These are phyloP conservation scores for Nothophytophthora sp. DNA, from an alignment of 352 stramenopile species.

Conservation along the genomic window DNA sequence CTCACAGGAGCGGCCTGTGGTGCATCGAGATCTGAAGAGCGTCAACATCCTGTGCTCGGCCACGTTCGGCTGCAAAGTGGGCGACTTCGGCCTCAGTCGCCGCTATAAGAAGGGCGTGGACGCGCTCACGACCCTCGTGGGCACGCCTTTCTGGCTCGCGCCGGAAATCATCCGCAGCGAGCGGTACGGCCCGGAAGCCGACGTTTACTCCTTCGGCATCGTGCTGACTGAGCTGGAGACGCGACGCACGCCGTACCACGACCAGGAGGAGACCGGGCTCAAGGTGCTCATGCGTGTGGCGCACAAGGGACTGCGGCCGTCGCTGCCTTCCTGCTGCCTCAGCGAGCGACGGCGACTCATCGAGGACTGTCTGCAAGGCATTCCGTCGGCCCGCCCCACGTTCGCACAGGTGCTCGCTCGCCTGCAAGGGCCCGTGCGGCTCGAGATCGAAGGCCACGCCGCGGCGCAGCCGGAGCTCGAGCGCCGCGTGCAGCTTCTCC, in stretches of 20 bases:
- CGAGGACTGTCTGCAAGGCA: conserved; percentile 76
- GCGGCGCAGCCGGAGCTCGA: no score
- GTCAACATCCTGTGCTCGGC: conserved; percentile 89
- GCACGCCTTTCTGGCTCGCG: conserved; percentile 81
- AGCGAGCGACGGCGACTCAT: conserved; percentile 80
- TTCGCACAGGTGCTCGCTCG: no score
- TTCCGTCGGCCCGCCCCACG: conserved; percentile 72
- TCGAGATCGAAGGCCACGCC: no score
- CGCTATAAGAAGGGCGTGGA: conserved; percentile 96
- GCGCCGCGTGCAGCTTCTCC: no score
- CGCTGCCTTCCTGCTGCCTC: conserved; percentile 84
- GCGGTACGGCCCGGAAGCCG: conserved; percentile 87
- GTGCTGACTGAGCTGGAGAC: conserved; percentile 86
- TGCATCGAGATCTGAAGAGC: conserved; percentile 98
- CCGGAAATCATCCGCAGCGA: conserved; percentile 90
- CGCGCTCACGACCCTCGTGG: conserved; percentile 93
- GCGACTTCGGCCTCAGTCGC: conserved; percentile 97
- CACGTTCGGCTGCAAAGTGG: conserved; percentile 93
- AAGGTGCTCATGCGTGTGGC: conserved; percentile 92
- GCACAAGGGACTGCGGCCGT: conserved; percentile 87
- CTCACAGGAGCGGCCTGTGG: conserved; percentile 97
- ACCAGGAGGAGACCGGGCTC: conserved; percentile 81
- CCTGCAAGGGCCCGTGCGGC: no score
- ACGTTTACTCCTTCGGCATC: conserved; percentile 90
- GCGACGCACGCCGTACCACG: conserved; percentile 87